Conservation (phyloP, 805 yeast genomes). For the Blastobotrys americana region DNA sequence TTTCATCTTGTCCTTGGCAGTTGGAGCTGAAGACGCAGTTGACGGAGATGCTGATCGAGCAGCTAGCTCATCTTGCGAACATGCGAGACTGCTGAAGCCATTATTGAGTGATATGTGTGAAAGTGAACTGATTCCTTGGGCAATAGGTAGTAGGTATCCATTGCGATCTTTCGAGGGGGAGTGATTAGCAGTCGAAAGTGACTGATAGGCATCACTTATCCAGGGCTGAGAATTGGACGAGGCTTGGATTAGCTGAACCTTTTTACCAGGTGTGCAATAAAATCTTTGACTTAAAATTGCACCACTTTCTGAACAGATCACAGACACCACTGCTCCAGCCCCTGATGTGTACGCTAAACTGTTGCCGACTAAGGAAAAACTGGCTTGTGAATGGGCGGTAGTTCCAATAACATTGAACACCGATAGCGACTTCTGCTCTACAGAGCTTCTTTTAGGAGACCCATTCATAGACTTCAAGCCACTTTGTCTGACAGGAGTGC, state of each 20-base stretch:
- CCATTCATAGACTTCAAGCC: not conserved
- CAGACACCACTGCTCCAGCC: constrained; percentile 24
- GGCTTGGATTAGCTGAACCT: constrained; percentile 13
- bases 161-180: constrained; percentile 6
- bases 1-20: constrained; percentile 37
- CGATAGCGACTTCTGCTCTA: not conserved
- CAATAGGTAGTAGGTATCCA: constrained; percentile 9
- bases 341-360: constrained; percentile 26
- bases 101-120: constrained; percentile 5
- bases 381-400: constrained; percentile 14
- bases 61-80: not conserved
- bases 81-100: not conserved
- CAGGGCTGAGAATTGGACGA: constrained; percentile 4
- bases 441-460: not conserved
- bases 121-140: not conserved
- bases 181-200: not conserved
- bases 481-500: not conserved
- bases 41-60: constrained; percentile 9
- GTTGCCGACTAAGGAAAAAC: constrained; percentile 13
- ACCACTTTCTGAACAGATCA: constrained; percentile 2
- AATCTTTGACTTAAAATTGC: constrained; percentile 10
- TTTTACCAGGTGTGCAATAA: constrained; percentile 15
- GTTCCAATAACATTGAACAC: constrained; percentile 19
- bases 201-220: constrained; percentile 3
- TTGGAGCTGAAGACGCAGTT: constrained; percentile 15